phyloP scores from a whole-genome alignment of 1,284 basidiomycete genomes.

The Athelia psychrophila region DNA sequence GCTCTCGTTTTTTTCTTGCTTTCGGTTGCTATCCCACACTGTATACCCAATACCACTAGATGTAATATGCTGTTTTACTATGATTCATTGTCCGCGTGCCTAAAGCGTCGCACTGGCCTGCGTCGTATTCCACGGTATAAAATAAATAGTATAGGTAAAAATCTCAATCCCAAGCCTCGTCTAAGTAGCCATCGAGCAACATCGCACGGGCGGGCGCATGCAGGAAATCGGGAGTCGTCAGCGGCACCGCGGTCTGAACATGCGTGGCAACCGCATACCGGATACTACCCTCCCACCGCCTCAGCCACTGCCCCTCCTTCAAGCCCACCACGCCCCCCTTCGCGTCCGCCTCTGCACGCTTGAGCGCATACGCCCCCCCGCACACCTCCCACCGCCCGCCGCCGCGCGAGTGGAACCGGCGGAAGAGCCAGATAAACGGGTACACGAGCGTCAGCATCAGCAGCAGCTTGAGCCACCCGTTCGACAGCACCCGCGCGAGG shows the following conservation, averaged over 20 bases:
- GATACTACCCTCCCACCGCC: constrained; percentile 70
- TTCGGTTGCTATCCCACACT: too few species aligned
- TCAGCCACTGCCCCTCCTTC: constrained; percentile 76
- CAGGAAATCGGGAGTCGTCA: constrained; percentile 18
- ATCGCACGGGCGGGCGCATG: constrained; percentile 6
- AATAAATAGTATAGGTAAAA: neutral
- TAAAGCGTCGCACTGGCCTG: too few species aligned
- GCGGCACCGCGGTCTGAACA: constrained; percentile 22
- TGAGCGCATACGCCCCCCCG: constrained; percentile 66
- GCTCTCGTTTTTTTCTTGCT: too few species aligned
- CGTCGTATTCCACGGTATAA: neutral
- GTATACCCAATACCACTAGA: too few species aligned
- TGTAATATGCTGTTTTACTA: too few species aligned
- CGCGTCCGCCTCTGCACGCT: constrained; percentile 22
- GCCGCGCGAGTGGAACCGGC: constrained; percentile 54
- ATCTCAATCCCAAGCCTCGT: neutral
- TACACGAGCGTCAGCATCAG: constrained; percentile 63
- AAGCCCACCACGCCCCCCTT: constrained; percentile 43
- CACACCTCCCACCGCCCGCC: constrained; percentile 69
- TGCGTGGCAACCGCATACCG: constrained; percentile 43
- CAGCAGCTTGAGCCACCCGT: constrained; percentile 62
- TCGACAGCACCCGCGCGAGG: constrained; percentile 59
- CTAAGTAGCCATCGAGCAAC: constrained; percentile 32
- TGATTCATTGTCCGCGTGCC: too few species aligned
- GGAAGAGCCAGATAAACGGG: constrained; percentile 74